Conservation (phyloP, 2,329 filamentous ascomycete species). For the Sphaerostilbella broomeana region DNA sequence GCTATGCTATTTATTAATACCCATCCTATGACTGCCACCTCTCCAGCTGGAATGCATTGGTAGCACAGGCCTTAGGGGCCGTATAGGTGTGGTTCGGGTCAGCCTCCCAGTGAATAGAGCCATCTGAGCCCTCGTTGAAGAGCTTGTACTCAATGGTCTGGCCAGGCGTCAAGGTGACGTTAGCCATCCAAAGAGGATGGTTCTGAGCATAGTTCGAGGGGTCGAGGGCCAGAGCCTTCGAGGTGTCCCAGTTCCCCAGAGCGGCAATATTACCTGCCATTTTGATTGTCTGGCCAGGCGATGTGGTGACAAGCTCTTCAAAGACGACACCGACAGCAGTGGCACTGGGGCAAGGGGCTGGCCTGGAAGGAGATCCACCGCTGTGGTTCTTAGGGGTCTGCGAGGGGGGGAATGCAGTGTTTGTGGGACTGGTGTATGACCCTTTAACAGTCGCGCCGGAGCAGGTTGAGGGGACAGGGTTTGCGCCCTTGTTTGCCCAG, state of each 20-base stretch:
- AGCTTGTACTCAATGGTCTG: conserved; percentile 61
- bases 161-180: conserved; percentile 49
- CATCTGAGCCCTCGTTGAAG: conserved; percentile 50
- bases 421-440: conserved; percentile 44
- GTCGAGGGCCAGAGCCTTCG: conserved; percentile 48
- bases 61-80: conserved; percentile 27
- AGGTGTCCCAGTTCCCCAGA: conserved; percentile 57
- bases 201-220: conserved; percentile 51
- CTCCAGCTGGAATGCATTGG: conserved; percentile 22
- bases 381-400: conserved; percentile 37
- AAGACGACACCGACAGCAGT: conserved; percentile 56
- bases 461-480: conserved; percentile 45
- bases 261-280: conserved; percentile 52
- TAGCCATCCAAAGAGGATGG: conserved; percentile 56
- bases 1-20: no score
- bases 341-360: conserved; percentile 32
- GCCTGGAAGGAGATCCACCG: conserved; percentile 24
- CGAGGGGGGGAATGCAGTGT: conserved; percentile 41
- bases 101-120: conserved; percentile 56
- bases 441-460: conserved; percentile 39
- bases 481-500: conserved; percentile 45
- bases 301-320: conserved; percentile 49
- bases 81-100: conserved; percentile 44
- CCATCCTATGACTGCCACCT: conserved; percentile 23
- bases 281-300: conserved; percentile 58